Evolutionary conservation across 2,329 filamentous ascomycete species (phyloP), one percentile per base, ranked within the genome.

Genomic region (Cyphellophora attinorum): DNA sequence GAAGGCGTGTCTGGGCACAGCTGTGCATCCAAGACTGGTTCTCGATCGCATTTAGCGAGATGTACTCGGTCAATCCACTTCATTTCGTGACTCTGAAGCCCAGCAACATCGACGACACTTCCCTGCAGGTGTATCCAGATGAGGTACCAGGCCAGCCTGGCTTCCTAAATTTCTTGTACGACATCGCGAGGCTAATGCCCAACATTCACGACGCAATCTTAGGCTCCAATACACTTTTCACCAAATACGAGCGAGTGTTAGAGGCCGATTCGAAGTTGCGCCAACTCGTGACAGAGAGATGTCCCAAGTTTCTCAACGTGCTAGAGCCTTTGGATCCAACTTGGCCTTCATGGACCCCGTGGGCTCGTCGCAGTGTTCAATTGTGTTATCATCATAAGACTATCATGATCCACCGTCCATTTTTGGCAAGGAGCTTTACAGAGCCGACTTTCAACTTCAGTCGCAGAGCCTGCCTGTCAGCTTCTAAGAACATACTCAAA

Each of bases 1-100:
- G 58, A 5, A 53, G 60, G 10, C 48, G 60, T n/a, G 45, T 56
- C 1, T 65, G 61, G 61, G 50, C 46, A 29, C 50, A 58, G 13
- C 47, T 64, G 3, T 55, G 51, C 21, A 54, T 54, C 6, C 61
- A 64, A 42, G 62, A 65, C 39, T 66, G 61, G 60, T 54, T 65
- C 33, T 58, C 53, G 6, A 59, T 57, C 2, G 55, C 59, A 4
- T 63, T 62, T 11, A 58, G 55, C 4, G 56, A 58, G 29, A 54
- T 52, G 19, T 61, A 61, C 29, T 50, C 49, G 3, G 53, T 62
- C 29, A 55, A 61, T 30, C 54, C 44, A 12, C 42, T 51, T 11
- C 54, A 60, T 28, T 60, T 55, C 27, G 58, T 49, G 2, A 56
- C 57, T 2, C 31, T 48, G 4, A 52, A 44, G 16, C 60, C 60